A percentile compares a stretch with the other conserved stretches of the same genome.
phyloP scores from a whole-genome alignment of 495 filamentous ascomycete genomes.

The Pseudoneurospora amorphoporcata region DNA sequence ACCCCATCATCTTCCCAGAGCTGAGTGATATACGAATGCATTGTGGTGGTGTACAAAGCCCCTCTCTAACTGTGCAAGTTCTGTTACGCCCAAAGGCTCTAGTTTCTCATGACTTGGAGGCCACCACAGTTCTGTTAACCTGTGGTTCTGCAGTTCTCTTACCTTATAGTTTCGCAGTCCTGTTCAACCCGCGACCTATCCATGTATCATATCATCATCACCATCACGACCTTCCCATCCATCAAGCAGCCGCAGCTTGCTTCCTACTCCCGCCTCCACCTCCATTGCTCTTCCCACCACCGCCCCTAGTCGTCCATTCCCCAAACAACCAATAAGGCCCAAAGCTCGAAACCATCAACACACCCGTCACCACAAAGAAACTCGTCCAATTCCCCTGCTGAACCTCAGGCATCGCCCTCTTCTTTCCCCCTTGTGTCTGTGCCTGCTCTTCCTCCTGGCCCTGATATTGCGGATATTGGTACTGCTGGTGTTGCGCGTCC shows the following conservation, averaged over 20 bases:
- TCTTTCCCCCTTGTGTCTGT: conserved; percentile 1
- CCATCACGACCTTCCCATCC: background rate
- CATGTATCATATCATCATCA: background rate
- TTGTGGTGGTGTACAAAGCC: background rate
- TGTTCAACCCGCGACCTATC: background rate
- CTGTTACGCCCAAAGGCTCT: background rate
- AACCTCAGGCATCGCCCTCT: background rate
- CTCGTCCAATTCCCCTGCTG: conserved; percentile 7
- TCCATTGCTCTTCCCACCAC: conserved; percentile 1
- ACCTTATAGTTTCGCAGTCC: background rate
- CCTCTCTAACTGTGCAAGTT: background rate
- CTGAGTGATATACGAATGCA: background rate
- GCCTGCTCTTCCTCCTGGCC: conserved; percentile 17
- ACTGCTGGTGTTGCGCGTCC: background rate
- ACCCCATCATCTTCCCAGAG: background rate
- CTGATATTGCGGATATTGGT: conserved; percentile 6
- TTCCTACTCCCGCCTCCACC: background rate
- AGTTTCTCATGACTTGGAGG: background rate
- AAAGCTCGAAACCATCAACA: conserved; percentile 28
- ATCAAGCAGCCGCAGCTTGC: background rate
- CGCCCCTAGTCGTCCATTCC: conserved; percentile 8
- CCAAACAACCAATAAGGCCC: conserved; percentile 23
- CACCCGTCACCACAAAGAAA: conserved; percentile 31
- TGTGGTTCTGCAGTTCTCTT: background rate
- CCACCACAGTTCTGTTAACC: background rate